A percentile compares a stretch with the other conserved stretches of the same genome.
phyloP scores from a whole-genome alignment of 345 rosid genomes.

The Salix brachista region DNA sequence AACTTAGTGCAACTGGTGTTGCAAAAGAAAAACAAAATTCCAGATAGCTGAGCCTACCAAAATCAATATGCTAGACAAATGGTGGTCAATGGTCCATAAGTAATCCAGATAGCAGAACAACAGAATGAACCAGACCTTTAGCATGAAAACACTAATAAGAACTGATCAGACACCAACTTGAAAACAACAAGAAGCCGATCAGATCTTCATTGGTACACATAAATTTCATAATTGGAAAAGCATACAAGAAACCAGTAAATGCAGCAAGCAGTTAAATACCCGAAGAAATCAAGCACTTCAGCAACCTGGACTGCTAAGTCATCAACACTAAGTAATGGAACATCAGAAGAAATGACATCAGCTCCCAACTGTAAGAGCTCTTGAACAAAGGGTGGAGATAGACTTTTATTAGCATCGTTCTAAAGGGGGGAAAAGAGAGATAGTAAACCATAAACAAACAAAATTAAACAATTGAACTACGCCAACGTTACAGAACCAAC shows the following conservation, averaged over 20 bases:
- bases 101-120: no score
- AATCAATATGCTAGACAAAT: no score
- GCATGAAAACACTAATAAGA: no score
- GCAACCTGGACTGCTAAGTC: conserved; percentile 59
- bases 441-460: background rate
- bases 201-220: no score
- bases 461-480: background rate
- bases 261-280: conserved; percentile 28
- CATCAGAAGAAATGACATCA: conserved; percentile 45
- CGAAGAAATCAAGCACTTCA: conserved; percentile 55
- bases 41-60: no score
- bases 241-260: background rate
- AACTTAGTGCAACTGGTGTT: no score
- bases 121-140: no score
- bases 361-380: conserved; percentile 65
- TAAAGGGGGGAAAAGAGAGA: background rate
- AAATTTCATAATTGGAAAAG: background rate
- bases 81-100: no score
- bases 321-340: conserved; percentile 49
- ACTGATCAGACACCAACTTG: no score
- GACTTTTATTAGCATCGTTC: conserved; percentile 19
- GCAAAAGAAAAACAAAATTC: no score
- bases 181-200: no score
- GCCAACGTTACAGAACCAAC: background rate
- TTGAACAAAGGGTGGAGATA: conserved; percentile 35